Evolutionary conservation across 495 filamentous ascomycete genomes (phyloP).

Genomic region (Pseudomonodictys pantanalensis): DNA sequence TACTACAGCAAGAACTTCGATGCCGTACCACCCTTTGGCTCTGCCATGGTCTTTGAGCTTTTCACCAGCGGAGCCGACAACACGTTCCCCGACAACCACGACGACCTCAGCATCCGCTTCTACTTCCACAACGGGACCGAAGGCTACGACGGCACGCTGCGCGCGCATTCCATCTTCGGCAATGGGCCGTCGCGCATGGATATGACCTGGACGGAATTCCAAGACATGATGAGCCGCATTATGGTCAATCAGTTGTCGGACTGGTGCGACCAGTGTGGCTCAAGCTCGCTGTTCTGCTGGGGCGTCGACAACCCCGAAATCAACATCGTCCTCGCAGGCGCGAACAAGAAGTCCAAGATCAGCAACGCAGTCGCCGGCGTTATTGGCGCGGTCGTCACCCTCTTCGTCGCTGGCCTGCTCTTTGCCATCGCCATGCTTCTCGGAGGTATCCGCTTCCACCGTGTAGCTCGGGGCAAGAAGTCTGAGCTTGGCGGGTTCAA

Average conservation of each 20-base stretch:
- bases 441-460: constrained; percentile 42
- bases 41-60: constrained; percentile 73
- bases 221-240: constrained; percentile 55
- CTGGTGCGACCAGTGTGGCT: constrained; percentile 69
- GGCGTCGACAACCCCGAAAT: constrained; percentile 30
- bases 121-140: constrained; percentile 65
- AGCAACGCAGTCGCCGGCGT: constrained; percentile 37
- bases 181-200: constrained; percentile 47
- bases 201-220: constrained; percentile 65
- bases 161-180: constrained; percentile 63
- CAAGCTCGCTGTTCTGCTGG: constrained; percentile 58
- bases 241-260: constrained; percentile 53
- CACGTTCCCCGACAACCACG: constrained; percentile 48
- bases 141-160: constrained; percentile 47
- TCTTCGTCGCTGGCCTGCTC: constrained; percentile 34
- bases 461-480: constrained; percentile 14
- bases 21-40: constrained; percentile 65
- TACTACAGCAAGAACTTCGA: constrained; percentile 58
- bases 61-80: constrained; percentile 48
- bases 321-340: neutral
- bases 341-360: constrained; percentile 3
- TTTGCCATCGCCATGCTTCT: constrained; percentile 38
- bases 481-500: constrained; percentile 38
- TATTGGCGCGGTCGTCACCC: constrained; percentile 39
- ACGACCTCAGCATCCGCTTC: constrained; percentile 72